These are phyloP conservation scores for Cucurbitaria berberidis DNA, from an alignment of 2,329 filamentous ascomycete genomes.

Conservation along the genomic window DNA sequence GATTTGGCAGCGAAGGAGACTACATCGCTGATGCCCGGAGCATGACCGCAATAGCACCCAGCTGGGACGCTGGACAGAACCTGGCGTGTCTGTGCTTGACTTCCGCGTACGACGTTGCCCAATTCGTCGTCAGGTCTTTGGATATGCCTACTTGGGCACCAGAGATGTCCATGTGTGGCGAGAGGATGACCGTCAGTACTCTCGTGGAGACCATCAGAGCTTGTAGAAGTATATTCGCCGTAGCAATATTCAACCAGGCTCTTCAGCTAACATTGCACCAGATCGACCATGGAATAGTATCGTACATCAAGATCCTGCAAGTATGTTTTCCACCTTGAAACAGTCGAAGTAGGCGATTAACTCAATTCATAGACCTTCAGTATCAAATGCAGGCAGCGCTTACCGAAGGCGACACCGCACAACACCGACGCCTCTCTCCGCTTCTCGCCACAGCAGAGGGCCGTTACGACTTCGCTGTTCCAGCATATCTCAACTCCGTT, in stretches of 20 bases:
- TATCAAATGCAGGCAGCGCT: slow-evolving; percentile 56
- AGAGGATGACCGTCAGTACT: slow-evolving; percentile 65
- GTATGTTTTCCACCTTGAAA: slow-evolving; percentile 7
- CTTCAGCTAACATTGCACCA: slow-evolving; percentile 20
- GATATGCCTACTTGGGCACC: slow-evolving; percentile 70
- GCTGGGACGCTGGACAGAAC: slow-evolving; percentile 58
- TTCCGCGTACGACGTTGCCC: slow-evolving; percentile 71
- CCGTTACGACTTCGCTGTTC: slow-evolving; percentile 67
- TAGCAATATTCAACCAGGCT: not conserved
- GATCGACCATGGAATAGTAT: slow-evolving; percentile 39
- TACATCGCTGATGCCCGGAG: slow-evolving; percentile 69
- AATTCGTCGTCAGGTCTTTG: slow-evolving; percentile 73
- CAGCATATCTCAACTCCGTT: slow-evolving; percentile 62
- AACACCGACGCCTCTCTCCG: slow-evolving; percentile 59
- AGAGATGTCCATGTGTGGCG: slow-evolving; percentile 73
- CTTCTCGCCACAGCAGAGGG: slow-evolving; percentile 72
- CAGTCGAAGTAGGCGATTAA: slow-evolving; percentile 1
- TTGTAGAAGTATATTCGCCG: slow-evolving; percentile 32
- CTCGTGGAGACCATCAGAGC: slow-evolving; percentile 61
- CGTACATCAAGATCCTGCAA: slow-evolving; percentile 56
- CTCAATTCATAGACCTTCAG: slow-evolving; percentile 43
- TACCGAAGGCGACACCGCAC: slow-evolving; percentile 37
- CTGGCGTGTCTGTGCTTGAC: slow-evolving; percentile 65
- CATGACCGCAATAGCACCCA: slow-evolving; percentile 65
- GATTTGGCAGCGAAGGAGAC: slow-evolving; percentile 63